Conservation (phyloP, 345 rosid species). For the Linum lewisii region DNA sequence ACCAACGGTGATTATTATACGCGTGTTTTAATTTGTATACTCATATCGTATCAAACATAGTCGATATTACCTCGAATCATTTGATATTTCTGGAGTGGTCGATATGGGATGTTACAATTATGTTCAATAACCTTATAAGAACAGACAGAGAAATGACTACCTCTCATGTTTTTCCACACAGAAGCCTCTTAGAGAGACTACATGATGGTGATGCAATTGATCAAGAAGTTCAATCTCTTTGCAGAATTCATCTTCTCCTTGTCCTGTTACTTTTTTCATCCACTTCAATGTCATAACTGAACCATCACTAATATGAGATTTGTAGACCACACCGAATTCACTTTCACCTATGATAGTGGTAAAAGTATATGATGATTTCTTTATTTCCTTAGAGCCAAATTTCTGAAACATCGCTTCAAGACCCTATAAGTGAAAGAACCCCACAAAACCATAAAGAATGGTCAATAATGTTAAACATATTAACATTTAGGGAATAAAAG, state of each 20-base stretch:
- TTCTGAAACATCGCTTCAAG: conserved; percentile 48
- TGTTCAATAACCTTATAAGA: background rate
- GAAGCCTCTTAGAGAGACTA: conserved; percentile 85
- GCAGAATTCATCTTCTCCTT: conserved; percentile 76
- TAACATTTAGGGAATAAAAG: background rate
- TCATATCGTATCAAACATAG: too few relatives aligned
- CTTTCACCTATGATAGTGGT: conserved; percentile 64
- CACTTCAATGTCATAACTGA: conserved; percentile 59
- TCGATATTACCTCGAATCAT: too few relatives aligned
- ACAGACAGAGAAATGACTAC: conserved; percentile 25
- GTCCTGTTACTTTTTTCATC: conserved; percentile 70
- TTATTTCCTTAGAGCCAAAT: conserved; percentile 72
- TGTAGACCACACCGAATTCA: conserved; percentile 84
- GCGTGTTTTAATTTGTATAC: too few relatives aligned
- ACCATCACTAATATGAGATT: conserved; percentile 67
- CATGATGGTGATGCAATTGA: conserved; percentile 90
- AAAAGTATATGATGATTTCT: conserved; percentile 72
- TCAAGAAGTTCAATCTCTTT: conserved; percentile 94
- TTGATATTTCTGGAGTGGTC: too few relatives aligned
- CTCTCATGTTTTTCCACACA: conserved; percentile 64
- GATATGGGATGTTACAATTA: too few relatives aligned
- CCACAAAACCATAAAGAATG: background rate
- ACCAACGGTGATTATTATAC: too few relatives aligned
- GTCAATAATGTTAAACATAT: background rate
- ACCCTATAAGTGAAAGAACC: conserved; percentile 34